phyloP scores from a whole-genome alignment of 129 eudicot genomes.

The Artemisia tridentata region DNA sequence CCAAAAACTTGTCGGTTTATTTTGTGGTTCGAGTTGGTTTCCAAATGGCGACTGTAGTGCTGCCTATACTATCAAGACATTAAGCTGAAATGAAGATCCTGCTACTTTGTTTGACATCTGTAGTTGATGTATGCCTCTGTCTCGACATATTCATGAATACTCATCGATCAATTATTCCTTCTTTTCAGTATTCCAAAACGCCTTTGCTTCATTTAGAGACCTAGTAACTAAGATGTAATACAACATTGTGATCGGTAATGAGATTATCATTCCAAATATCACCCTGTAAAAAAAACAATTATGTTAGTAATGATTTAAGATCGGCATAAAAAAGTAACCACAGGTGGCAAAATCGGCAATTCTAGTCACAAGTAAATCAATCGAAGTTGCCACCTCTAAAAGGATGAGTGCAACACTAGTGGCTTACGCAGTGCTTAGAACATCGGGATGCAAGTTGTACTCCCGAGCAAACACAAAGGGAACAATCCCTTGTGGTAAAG shows the following conservation, averaged over 20 bases:
- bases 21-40: conserved; percentile 16
- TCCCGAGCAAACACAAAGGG: conserved; percentile 58
- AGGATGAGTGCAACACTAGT: neutral
- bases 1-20: neutral
- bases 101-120: conserved; percentile 23
- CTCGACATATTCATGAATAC: conserved; percentile 14
- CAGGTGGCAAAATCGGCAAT: neutral
- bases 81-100: conserved; percentile 9
- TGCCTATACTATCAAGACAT: conserved; percentile 18
- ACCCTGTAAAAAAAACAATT: conserved; percentile 40
- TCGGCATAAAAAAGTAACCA: neutral
- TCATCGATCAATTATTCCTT: conserved; percentile 11
- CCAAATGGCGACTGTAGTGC: conserved; percentile 22
- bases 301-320: conserved; percentile 15
- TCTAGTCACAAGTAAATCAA: neutral
- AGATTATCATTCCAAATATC: conserved; percentile 59
- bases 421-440: conserved; percentile 52
- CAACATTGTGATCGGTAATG: conserved; percentile 53
- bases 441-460: conserved; percentile 46
- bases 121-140: conserved; percentile 10
- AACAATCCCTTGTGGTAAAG: conserved; percentile 57
- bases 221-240: conserved; percentile 57
- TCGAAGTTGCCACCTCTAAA: neutral
- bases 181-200: neutral
- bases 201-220: conserved; percentile 30